A percentile compares a stretch with the other conserved stretches of the same genome.
These are phyloP conservation scores for Ceratopteris richardii DNA, from an alignment of 75 land plant genomes.

Conservation along the genomic window DNA sequence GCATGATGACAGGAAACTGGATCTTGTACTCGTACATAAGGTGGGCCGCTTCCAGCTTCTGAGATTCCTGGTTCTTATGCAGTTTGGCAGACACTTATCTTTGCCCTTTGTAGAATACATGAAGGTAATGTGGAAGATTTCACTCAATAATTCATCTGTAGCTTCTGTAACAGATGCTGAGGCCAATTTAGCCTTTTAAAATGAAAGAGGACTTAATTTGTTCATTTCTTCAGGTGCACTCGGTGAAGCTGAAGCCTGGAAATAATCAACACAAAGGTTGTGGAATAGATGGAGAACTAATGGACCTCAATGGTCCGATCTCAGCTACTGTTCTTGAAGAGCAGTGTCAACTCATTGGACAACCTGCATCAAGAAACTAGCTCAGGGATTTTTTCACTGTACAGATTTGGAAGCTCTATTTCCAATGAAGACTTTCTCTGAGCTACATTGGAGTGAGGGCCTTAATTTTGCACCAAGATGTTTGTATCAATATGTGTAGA, in stretches of 20 bases:
- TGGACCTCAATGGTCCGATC: slow-evolving; percentile 51
- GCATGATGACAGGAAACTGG: slow-evolving; percentile 70
- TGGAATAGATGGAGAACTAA: slow-evolving; percentile 89
- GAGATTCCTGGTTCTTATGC: slow-evolving; percentile 59
- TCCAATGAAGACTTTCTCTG: too few species aligned
- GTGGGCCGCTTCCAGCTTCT: slow-evolving; percentile 63
- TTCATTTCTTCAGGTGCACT: slow-evolving; percentile 47
- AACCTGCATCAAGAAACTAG: slow-evolving; percentile 12
- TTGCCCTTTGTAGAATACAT: slow-evolving; percentile 86
- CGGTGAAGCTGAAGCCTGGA: slow-evolving; percentile 57
- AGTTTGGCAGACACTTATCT: slow-evolving; percentile 68
- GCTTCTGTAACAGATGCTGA: not conserved
- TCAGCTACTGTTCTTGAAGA: slow-evolving; percentile 54
- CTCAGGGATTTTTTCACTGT: too few species aligned
- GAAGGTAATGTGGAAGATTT: slow-evolving; percentile 42
- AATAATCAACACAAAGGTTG: slow-evolving; percentile 51
- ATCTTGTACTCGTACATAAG: slow-evolving; percentile 66
- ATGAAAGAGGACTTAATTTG: not conserved
- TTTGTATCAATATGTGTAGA: too few species aligned
- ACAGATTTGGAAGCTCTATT: too few species aligned
- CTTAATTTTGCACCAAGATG: too few species aligned
- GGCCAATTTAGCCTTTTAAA: not conserved
- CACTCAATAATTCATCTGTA: not conserved
- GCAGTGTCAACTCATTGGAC: slow-evolving; percentile 79
- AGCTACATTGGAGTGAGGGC: too few species aligned